Evolutionary conservation across 2,329 filamentous ascomycete genomes (phyloP).

Genomic region (Thielaviopsis punctulata): DNA sequence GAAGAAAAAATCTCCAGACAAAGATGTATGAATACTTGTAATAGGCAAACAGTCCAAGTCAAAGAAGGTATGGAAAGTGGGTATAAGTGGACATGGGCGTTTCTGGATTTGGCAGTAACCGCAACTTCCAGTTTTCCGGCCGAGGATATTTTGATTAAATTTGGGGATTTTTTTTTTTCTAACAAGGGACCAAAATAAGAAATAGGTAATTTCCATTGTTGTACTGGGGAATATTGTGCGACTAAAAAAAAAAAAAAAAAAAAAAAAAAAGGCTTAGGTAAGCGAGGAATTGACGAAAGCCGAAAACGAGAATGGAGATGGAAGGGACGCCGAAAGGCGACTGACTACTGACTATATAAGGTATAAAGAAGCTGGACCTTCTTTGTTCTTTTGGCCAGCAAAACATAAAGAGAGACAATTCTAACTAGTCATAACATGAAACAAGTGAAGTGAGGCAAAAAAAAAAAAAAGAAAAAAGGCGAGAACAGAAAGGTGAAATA

Average conservation of each 20-base stretch:
- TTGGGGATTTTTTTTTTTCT: not conserved
- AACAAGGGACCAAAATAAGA: not conserved
- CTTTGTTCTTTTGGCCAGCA: too few species aligned
- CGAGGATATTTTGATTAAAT: slow-evolving; percentile 1
- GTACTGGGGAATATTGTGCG: too few species aligned
- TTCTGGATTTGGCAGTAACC: not conserved
- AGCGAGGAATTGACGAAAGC: too few species aligned
- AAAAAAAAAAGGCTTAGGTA: not conserved
- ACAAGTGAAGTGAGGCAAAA: not conserved
- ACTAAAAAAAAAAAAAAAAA: not conserved
- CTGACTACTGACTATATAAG: too few species aligned
- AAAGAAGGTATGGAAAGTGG: not conserved
- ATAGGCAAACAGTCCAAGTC: too few species aligned
- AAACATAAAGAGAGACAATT: too few species aligned
- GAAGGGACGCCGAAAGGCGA: too few species aligned
- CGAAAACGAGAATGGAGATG: too few species aligned
- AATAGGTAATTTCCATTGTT: too few species aligned
- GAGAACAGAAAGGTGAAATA: not conserved
- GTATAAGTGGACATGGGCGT: not conserved
- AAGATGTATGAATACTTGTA: too few species aligned
- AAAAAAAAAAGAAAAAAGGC: not conserved
- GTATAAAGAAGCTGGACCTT: too few species aligned
- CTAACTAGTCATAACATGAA: too few species aligned
- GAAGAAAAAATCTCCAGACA: not conserved
- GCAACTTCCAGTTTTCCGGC: slow-evolving; percentile 9